Base-by-base conservation (phyloP, 495 filamentous ascomycete genomes). In the Podospora pseudopauciseta region DNA sequence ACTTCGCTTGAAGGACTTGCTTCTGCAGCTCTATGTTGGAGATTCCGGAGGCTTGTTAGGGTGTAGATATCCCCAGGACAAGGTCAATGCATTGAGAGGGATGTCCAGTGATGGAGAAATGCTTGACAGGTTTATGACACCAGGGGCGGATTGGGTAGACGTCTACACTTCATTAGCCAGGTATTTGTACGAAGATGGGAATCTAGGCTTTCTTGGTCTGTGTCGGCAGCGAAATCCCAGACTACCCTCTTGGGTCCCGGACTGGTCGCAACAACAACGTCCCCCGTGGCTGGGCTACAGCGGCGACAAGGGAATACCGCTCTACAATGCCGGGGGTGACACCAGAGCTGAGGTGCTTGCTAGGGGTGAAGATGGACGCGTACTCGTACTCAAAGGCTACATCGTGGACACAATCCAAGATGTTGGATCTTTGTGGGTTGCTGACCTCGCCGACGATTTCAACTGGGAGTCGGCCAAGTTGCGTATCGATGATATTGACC, bases 51-150 rank as follows among this genome's bases (percentile, higher is more conserved):
- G 16, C 7, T 7, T 27, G 23, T 20, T 61, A 5, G 27, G 27
- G 59, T 61, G 59, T 15, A 20, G 59, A 32, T 26, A 61, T 27
- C 59, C 59, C 5, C 26, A 61, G 23, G 59, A 61, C 16, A 61
- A 61, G 59, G 16, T 61, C 59, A 27, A 20, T n/a, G 59, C 59
- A 20, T 26, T 61, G 5, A 61, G 59, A 27, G 27, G 59, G 6
- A 18, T 61, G 59, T 26, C 59, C 23, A 27, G 27, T 7, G 23
- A 61, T 6, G 59, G 59, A 18, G 59, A 18, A n/a, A 9, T 61
- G 19, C 59, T 61, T 5, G 59, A 61, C 59, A 27, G 32, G 16
- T 26, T 61, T 15, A 61, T 61, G 59, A 16, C 27, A 18, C 59
- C 59, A 20, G 59, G 59, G 4, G 23, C 20, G 23, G 15, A 5